These are phyloP conservation scores for Parachlorella kessleri DNA, from an alignment of 139 green algal species.

Conservation along the genomic window DNA sequence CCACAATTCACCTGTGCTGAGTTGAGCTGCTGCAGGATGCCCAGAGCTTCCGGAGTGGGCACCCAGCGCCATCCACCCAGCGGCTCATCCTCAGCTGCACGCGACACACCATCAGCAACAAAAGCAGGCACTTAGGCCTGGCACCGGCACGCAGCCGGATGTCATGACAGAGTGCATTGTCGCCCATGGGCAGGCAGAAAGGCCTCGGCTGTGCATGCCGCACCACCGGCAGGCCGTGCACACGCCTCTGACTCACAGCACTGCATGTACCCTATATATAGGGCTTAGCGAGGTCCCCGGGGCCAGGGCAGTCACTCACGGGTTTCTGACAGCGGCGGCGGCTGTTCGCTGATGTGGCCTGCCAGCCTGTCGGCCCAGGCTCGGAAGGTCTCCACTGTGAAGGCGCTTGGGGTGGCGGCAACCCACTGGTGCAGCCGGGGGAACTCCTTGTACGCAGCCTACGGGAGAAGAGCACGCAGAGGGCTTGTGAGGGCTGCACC, in stretches of 20 bases:
- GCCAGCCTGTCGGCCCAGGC: conserved; percentile 5
- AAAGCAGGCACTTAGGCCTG: too few relatives aligned
- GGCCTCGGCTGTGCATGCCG: too few relatives aligned
- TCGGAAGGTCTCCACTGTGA: neutral
- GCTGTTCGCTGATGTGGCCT: conserved; percentile 9
- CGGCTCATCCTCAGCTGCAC: neutral
- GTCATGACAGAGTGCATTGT: too few relatives aligned
- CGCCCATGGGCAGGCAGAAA: too few relatives aligned
- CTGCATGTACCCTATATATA: too few relatives aligned
- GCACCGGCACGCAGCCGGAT: too few relatives aligned
- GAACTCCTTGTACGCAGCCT: neutral
- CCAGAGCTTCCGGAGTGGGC: conserved; percentile 11
- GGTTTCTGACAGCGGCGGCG: conserved; percentile 5
- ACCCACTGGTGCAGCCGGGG: conserved; percentile 11
- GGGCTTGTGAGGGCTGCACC: too few relatives aligned
- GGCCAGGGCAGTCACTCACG: conserved; percentile 1
- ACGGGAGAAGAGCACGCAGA: neutral
- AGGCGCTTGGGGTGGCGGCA: neutral
- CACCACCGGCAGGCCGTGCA: too few relatives aligned
- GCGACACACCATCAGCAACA: too few relatives aligned
- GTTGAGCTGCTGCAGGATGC: conserved; percentile 12
- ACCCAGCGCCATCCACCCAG: conserved; percentile 17
- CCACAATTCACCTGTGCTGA: neutral
- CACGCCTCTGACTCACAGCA: too few relatives aligned
- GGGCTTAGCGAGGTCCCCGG: too few relatives aligned